phyloP scores from a whole-genome alignment of 169 alveolate genomes.

The Eimeria tenella region DNA sequence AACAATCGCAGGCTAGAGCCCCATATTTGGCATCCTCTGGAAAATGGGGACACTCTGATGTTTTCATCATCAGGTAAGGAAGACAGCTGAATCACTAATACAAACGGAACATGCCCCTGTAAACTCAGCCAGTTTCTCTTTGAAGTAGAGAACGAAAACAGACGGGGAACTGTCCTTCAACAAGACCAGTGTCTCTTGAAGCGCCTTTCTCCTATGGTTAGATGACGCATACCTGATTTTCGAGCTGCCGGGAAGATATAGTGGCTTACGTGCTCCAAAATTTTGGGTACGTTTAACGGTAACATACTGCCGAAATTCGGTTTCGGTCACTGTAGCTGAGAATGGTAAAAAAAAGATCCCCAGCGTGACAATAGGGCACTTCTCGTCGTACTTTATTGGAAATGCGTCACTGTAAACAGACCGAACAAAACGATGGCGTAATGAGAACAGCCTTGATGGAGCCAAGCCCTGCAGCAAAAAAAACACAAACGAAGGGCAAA shows the following conservation, averaged over 20 bases:
- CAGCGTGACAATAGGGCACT: too few species aligned
- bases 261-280: not conserved
- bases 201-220: not conserved
- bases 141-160: too few species aligned
- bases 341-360: too few species aligned
- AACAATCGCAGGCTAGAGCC: conserved; percentile 71
- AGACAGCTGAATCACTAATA: not conserved
- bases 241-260: not conserved
- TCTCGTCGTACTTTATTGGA: not conserved
- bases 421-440: not conserved
- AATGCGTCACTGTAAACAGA: conserved; percentile 5
- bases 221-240: conserved; percentile 36
- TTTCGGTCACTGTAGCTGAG: too few species aligned
- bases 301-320: not conserved
- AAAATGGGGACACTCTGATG: conserved; percentile 37
- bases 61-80: conserved; percentile 49
- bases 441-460: not conserved
- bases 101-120: not conserved
- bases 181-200: not conserved
- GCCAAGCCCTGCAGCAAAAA: not conserved
- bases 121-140: too few species aligned
- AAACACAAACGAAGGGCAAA: not conserved
- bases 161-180: too few species aligned
- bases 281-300: not conserved
- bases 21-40: conserved; percentile 45